Conservation (phyloP, 306 rosid genomes). For the Sphenostylis stenocarpa region DNA sequence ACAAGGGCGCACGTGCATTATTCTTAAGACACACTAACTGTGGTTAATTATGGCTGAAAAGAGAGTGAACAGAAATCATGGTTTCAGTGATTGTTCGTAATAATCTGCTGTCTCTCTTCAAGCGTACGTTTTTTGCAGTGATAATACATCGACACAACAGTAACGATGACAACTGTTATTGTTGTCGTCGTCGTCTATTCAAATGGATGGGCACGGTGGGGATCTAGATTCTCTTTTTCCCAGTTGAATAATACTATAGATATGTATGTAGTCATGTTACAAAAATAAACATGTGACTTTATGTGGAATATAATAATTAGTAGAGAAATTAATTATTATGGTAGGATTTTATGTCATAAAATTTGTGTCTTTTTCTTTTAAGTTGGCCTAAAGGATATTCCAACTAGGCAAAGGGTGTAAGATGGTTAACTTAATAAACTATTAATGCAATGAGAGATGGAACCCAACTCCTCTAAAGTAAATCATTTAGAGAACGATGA, state of each 20-base stretch:
- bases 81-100: conserved; percentile 23
- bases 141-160: conserved; percentile 5
- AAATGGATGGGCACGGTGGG: background rate
- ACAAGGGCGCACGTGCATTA: background rate
- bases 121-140: conserved; percentile 17
- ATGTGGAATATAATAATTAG: background rate
- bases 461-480: background rate
- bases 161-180: conserved; percentile 22
- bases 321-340: background rate
- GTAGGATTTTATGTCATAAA: background rate
- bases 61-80: background rate
- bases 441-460: background rate
- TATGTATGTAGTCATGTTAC: background rate
- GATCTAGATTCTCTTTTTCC: conserved; percentile 13
- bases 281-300: background rate
- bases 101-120: background rate
- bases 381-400: too few relatives aligned
- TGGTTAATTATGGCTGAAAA: conserved; percentile 1
- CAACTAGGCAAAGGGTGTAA: background rate
- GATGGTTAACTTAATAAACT: background rate
- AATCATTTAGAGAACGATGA: background rate
- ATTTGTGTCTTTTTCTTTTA: too few relatives aligned
- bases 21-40: background rate
- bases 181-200: conserved; percentile 31
- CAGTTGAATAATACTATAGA: background rate